phyloP scores from a whole-genome alignment of 768 basidiomycete species.

The Pulveroboletus frians region DNA sequence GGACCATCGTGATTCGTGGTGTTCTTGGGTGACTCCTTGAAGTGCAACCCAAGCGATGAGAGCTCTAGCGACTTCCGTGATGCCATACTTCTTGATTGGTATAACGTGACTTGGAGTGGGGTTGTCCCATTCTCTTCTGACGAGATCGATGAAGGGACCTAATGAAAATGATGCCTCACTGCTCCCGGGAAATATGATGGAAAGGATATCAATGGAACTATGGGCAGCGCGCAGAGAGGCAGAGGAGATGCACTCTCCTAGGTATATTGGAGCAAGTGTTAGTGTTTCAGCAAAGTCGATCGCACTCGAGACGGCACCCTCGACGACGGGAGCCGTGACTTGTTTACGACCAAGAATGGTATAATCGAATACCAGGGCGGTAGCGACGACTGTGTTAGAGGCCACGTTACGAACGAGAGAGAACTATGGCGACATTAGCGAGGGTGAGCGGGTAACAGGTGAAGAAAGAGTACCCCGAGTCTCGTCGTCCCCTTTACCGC shows the following conservation, averaged over 20 bases:
- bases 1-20: slow-evolving; percentile 71
- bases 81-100: slow-evolving; percentile 56
- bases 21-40: slow-evolving; percentile 76
- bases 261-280: slow-evolving; percentile 67
- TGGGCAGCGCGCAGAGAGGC: slow-evolving; percentile 71
- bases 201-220: slow-evolving; percentile 68
- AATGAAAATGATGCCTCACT: slow-evolving; percentile 80
- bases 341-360: slow-evolving; percentile 59
- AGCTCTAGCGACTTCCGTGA: slow-evolving; percentile 62
- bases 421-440: slow-evolving; percentile 45
- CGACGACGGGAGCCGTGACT: slow-evolving; percentile 54
- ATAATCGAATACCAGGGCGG: slow-evolving; percentile 57
- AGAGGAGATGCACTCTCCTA: slow-evolving; percentile 72
- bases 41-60: slow-evolving; percentile 77
- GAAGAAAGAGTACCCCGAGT: slow-evolving; percentile 52
- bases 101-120: slow-evolving; percentile 46
- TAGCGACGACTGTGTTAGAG: slow-evolving; percentile 51
- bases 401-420: slow-evolving; percentile 60
- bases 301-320: slow-evolving; percentile 53
- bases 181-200: slow-evolving; percentile 66
- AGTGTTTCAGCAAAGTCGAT: slow-evolving; percentile 65
- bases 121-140: slow-evolving; percentile 71
- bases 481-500: slow-evolving; percentile 63
- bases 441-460: neutral
- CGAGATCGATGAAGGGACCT: slow-evolving; percentile 71